These are phyloP conservation scores for Dunaliella primolecta DNA, from an alignment of 139 green algal genomes.

Conservation along the genomic window DNA sequence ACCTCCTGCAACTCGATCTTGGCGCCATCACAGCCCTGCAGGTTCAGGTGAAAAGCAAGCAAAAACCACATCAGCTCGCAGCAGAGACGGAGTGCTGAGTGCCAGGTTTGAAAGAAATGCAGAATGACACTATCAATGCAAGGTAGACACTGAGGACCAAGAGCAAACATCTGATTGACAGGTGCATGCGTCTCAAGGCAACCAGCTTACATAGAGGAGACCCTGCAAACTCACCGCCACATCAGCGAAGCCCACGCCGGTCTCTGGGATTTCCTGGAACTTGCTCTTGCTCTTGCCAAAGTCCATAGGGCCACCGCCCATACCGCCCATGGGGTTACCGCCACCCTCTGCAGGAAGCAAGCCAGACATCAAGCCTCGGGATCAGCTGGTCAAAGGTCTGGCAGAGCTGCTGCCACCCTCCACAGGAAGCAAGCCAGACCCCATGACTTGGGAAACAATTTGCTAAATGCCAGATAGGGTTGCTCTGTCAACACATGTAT, in stretches of 20 bases:
- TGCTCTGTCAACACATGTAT: too few species aligned
- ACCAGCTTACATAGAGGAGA: too few species aligned
- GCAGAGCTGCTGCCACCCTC: too few species aligned
- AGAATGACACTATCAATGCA: too few species aligned
- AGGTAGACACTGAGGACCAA: too few species aligned
- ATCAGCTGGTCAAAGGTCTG: neutral
- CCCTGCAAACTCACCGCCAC: slow-evolving; percentile 69
- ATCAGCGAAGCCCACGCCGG: slow-evolving; percentile 94
- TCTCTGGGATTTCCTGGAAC: slow-evolving; percentile 99
- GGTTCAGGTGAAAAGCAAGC: neutral
- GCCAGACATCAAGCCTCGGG: neutral
- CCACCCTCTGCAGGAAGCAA: slow-evolving; percentile 26
- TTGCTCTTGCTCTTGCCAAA: slow-evolving; percentile 97
- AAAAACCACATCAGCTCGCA: too few species aligned
- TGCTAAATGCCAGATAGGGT: too few species aligned
- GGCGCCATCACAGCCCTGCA: slow-evolving; percentile 85
- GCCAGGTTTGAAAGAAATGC: slow-evolving; percentile 10
- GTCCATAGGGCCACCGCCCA: slow-evolving; percentile 91
- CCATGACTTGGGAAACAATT: too few species aligned
- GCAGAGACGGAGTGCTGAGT: too few species aligned
- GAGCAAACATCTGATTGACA: too few species aligned
- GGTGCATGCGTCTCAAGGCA: too few species aligned
- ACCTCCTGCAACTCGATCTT: slow-evolving; percentile 96
- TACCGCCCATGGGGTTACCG: slow-evolving; percentile 41
- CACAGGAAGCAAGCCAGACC: too few species aligned